These are phyloP conservation scores for Rhizopus sp. DNA, from an alignment of 371 early-diverging fungal genomes.

Conservation along the genomic window DNA sequence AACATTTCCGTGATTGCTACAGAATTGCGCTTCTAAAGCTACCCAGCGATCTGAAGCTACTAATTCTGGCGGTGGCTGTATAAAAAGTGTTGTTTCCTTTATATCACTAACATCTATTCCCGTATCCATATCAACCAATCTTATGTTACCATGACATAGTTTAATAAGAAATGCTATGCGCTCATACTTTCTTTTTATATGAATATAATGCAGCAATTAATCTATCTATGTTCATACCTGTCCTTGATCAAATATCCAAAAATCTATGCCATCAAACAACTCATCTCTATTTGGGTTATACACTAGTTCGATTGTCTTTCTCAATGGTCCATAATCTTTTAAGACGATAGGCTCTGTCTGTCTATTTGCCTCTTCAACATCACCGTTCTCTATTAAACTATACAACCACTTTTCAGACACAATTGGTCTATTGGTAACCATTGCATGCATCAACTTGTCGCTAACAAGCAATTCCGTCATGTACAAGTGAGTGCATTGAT, in stretches of 20 bases:
- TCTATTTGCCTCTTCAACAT: not conserved
- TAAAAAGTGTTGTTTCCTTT: not conserved
- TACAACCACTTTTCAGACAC: constrained; percentile 5
- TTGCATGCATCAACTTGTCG: not conserved
- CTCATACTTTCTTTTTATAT: not conserved
- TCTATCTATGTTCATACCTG: constrained; percentile 2
- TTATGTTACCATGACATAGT: not conserved
- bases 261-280: constrained; percentile 7
- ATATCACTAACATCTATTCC: not conserved
- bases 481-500: constrained; percentile 2
- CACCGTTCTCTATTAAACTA: not conserved
- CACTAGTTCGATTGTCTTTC: not conserved
- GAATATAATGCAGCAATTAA: not conserved
- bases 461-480: constrained; percentile 2
- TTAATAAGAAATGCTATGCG: not conserved
- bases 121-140: not conserved
- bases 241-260: constrained; percentile 11
- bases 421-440: constrained; percentile 2
- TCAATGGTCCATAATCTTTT: not conserved
- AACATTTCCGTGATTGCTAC: not conserved
- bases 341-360: not conserved
- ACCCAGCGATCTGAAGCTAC: not conserved
- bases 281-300: not conserved
- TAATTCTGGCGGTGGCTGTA: not conserved
- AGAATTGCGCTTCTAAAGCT: constrained; percentile 1